Evolutionary conservation across 164 flowering plant genomes (phyloP).

Genomic region (Annona squamosa): DNA sequence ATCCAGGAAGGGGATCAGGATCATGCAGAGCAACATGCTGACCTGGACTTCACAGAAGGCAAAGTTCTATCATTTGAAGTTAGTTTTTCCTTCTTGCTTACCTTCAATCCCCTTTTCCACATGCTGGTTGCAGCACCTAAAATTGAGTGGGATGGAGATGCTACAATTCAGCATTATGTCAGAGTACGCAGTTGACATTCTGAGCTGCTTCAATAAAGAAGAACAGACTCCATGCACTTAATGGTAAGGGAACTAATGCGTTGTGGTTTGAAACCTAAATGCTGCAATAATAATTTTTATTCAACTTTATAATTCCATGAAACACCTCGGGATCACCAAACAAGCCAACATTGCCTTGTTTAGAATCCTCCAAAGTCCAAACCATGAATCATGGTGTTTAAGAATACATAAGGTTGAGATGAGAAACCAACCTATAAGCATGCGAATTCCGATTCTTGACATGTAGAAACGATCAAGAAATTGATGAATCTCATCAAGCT

Average conservation of each 20-base stretch:
- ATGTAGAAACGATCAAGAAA: conserved; percentile 95
- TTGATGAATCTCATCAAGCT: conserved; percentile 71
- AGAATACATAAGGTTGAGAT: conserved; percentile 1
- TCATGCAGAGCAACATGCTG: conserved; percentile 97
- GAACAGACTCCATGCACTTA: no score
- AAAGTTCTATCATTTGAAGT: conserved; percentile 7
- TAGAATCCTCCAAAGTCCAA: background rate
- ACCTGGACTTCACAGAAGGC: conserved; percentile 44
- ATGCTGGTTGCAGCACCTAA: no score
- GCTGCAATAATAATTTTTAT: no score
- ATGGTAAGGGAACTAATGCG: no score
- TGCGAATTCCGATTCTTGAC: conserved; percentile 95
- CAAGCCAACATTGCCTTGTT: background rate
- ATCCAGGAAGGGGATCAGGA: conserved; percentile 72
- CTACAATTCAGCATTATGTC: background rate
- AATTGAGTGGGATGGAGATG: background rate
- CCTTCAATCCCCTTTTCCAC: no score
- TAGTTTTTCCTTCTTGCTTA: background rate
- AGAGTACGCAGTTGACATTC: background rate
- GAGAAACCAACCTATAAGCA: conserved; percentile 83
- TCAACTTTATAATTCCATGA: no score
- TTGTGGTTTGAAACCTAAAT: no score
- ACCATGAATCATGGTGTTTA: background rate
- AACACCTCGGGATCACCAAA: background rate
- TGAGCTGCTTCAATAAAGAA: background rate